Evolutionary conservation across 805 yeast species (phyloP).

Genomic region (Isabelozyma heimii): DNA sequence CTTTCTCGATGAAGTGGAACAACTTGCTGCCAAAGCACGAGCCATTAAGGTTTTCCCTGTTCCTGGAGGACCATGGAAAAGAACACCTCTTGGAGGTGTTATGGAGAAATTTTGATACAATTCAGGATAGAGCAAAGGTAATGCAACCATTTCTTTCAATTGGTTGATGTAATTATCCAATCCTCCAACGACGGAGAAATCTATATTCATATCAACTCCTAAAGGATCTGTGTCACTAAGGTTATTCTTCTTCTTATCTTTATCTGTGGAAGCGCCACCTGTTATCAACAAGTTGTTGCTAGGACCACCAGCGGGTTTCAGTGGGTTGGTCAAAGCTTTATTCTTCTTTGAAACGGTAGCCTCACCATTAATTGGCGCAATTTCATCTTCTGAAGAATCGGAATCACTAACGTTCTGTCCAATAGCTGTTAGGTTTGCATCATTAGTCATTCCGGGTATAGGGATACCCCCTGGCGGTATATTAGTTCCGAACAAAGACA

Average conservation of each 20-base stretch:
- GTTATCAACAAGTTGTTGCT: slow-evolving; percentile 31
- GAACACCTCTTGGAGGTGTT: slow-evolving; percentile 95
- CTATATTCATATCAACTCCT: slow-evolving; percentile 85
- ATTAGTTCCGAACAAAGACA: slow-evolving; percentile 73
- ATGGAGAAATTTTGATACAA: slow-evolving; percentile 84
- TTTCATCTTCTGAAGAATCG: slow-evolving; percentile 64
- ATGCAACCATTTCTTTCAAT: slow-evolving; percentile 93
- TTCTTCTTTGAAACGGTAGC: slow-evolving; percentile 33
- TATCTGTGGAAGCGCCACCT: slow-evolving; percentile 28
- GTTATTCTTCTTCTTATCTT: slow-evolving; percentile 51
- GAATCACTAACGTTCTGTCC: slow-evolving; percentile 46
- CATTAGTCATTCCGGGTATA: slow-evolving; percentile 30
- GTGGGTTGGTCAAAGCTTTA: slow-evolving; percentile 8
- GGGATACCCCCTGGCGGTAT: slow-evolving; percentile 51
- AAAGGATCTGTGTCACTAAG: slow-evolving; percentile 91
- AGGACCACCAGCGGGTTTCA: slow-evolving; percentile 8
- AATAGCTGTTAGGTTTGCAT: slow-evolving; percentile 23
- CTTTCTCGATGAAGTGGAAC: slow-evolving; percentile 78
- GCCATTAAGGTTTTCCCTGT: slow-evolving; percentile 99
- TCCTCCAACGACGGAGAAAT: slow-evolving; percentile 86
- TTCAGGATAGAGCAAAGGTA: slow-evolving; percentile 92
- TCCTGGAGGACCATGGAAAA: slow-evolving; percentile 99
- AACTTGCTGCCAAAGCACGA: slow-evolving; percentile 92
- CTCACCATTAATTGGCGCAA: slow-evolving; percentile 42
- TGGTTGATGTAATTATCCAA: slow-evolving; percentile 86